A percentile compares a stretch with the other conserved stretches of the same genome.
Evolutionary conservation across 208 protist genomes (phyloP).

Genomic region (Leishmania turanica): DNA sequence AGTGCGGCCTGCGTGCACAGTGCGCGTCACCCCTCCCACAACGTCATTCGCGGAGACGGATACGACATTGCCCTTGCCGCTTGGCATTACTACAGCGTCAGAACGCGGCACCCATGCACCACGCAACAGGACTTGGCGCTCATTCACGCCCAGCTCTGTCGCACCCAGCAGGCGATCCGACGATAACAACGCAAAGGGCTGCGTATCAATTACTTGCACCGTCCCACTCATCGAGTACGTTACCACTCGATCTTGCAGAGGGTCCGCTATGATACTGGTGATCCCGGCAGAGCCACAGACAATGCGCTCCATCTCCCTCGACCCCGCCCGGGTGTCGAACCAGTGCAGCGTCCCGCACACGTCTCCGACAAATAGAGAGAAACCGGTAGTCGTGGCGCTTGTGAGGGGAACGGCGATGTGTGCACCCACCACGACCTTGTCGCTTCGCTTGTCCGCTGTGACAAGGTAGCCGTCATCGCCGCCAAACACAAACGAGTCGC

Average conservation of each 20-base stretch:
- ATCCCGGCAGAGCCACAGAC: constrained; percentile 38
- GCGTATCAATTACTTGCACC: constrained; percentile 50
- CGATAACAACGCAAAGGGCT: constrained; percentile 71
- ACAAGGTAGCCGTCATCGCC: constrained; percentile 85
- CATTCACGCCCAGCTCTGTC: constrained; percentile 38
- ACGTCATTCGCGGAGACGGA: constrained; percentile 21
- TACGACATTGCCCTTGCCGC: constrained; percentile 25
- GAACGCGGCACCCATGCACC: constrained; percentile 33
- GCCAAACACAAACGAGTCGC: constrained; percentile 43
- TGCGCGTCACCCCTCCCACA: constrained; percentile 20
- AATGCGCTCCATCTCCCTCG: constrained; percentile 38
- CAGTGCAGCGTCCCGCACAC: constrained; percentile 67
- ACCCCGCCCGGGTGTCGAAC: constrained; percentile 52
- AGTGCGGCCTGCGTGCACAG: constrained; percentile 1
- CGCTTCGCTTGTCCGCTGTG: constrained; percentile 32
- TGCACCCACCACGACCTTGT: constrained; percentile 12
- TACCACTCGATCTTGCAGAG: constrained; percentile 30
- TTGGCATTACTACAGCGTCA: constrained; percentile 35
- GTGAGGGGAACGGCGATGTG: constrained; percentile 66
- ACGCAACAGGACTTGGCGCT: constrained; percentile 42
- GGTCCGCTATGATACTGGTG: constrained; percentile 33
- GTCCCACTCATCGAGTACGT: constrained; percentile 60
- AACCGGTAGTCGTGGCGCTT: constrained; percentile 32
- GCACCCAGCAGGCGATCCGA: constrained; percentile 50
- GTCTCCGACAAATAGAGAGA: constrained; percentile 74